Percentiles rank a stretch among this genome's conserved stretches.
These are phyloP conservation scores for Populus hybrid DNA, from an alignment of 441 rosid species.

Conservation along the genomic window DNA sequence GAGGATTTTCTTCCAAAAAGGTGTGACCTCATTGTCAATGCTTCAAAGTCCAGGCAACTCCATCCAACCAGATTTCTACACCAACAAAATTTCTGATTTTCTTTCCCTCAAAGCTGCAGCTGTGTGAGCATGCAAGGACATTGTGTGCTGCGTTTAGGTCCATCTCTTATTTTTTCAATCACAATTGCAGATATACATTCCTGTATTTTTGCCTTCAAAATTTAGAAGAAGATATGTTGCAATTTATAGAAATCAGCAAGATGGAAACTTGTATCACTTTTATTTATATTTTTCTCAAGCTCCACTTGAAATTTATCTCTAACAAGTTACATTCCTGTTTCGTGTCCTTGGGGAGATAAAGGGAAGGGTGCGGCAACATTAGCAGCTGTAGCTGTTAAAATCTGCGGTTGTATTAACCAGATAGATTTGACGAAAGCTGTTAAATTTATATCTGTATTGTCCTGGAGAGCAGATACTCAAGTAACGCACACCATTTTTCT, in stretches of 20 bases:
- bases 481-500: not conserved
- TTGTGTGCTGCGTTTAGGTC: not conserved
- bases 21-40: slow-evolving; percentile 65
- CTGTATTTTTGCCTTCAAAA: not conserved
- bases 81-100: slow-evolving; percentile 64
- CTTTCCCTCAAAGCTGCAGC: slow-evolving; percentile 53
- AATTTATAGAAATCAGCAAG: not conserved
- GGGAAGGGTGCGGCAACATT: not conserved
- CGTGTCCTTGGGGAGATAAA: not conserved
- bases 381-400: not conserved
- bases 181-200: slow-evolving; percentile 2
- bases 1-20: slow-evolving; percentile 29
- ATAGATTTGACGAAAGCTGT: not conserved
- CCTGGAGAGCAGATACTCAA: not conserved
- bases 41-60: slow-evolving; percentile 55
- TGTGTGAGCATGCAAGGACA: slow-evolving; percentile 33
- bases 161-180: not conserved
- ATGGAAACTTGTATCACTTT: not conserved
- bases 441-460: not conserved
- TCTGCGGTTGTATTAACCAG: not conserved
- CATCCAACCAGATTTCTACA: slow-evolving; percentile 76
- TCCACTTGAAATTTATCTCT: not conserved
- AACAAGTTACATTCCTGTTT: not conserved
- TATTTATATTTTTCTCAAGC: not conserved
- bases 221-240: not conserved